A percentile compares a stretch with the other conserved stretches of the same genome.
Conservation (phyloP, 2,329 filamentous ascomycete species). For the Exophiala phaeomuriformis region DNA sequence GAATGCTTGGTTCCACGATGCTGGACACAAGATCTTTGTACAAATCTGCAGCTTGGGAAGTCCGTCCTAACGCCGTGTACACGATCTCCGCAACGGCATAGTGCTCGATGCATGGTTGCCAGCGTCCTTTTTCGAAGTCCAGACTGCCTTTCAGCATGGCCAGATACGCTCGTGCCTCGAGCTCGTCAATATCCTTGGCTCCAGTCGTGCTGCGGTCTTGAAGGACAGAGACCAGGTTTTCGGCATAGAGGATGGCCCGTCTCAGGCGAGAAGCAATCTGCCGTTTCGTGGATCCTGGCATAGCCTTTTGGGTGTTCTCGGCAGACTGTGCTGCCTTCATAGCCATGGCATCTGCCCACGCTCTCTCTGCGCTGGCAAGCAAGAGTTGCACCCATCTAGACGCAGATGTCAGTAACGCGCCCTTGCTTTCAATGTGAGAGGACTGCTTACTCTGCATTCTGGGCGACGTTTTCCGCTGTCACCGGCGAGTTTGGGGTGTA, state of each 20-base stretch:
- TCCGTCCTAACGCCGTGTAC: slow-evolving; percentile 66
- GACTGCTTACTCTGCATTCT: slow-evolving; percentile 61
- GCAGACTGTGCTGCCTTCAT: slow-evolving; percentile 78
- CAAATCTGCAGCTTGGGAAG: slow-evolving; percentile 63
- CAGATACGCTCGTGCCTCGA: slow-evolving; percentile 82
- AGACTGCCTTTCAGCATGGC: slow-evolving; percentile 68
- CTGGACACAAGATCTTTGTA: slow-evolving; percentile 80
- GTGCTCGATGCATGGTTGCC: slow-evolving; percentile 67
- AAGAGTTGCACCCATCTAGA: slow-evolving; percentile 67
- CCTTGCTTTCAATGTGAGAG: slow-evolving; percentile 1
- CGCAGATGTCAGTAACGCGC: slow-evolving; percentile 12
- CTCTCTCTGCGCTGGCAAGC: slow-evolving; percentile 77
- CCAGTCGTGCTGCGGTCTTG: slow-evolving; percentile 55
- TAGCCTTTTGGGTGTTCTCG: slow-evolving; percentile 63
- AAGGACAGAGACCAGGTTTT: slow-evolving; percentile 60
- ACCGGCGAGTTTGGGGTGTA: slow-evolving; percentile 64
- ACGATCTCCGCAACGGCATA: slow-evolving; percentile 74
- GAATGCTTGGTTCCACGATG: slow-evolving; percentile 85
- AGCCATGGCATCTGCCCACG: slow-evolving; percentile 92
- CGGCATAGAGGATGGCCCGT: slow-evolving; percentile 67
- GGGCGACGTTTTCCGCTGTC: slow-evolving; percentile 65
- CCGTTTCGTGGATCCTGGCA: slow-evolving; percentile 69
- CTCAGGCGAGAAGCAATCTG: slow-evolving; percentile 83
- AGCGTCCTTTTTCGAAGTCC: slow-evolving; percentile 79
- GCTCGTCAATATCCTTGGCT: slow-evolving; percentile 62